phyloP scores from a whole-genome alignment of 73 alveolate species.

The Loxodes magnus region DNA sequence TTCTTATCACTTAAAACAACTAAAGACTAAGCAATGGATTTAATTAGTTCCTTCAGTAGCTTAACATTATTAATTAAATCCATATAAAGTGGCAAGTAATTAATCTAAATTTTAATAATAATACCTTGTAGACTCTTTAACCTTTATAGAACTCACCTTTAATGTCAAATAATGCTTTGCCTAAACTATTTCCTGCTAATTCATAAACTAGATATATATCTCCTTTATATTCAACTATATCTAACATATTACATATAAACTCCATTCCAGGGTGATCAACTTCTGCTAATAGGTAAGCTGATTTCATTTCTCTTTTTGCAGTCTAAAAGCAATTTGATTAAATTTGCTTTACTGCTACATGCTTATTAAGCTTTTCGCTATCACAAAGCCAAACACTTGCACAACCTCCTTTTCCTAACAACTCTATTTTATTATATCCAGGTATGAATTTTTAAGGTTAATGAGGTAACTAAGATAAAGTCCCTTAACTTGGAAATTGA shows the following conservation, averaged over 20 bases:
- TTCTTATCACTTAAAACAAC: conserved; percentile 19
- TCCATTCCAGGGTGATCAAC: conserved; percentile 22
- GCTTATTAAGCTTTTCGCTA: conserved; percentile 14
- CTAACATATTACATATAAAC: conserved; percentile 19
- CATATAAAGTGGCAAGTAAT: conserved; percentile 25
- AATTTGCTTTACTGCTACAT: conserved; percentile 54
- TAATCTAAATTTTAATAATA: too few relatives aligned
- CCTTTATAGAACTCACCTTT: conserved; percentile 66
- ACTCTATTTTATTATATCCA: conserved; percentile 31
- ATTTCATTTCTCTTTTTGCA: conserved; percentile 48
- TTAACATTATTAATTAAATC: conserved; percentile 10
- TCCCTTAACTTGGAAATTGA: too few relatives aligned
- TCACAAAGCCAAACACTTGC: conserved; percentile 64
- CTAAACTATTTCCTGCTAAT: conserved; percentile 33
- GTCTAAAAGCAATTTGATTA: conserved; percentile 31
- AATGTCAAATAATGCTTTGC: conserved; percentile 45
- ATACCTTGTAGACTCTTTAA: conserved; percentile 54
- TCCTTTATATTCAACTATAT: conserved; percentile 28
- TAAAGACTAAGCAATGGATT: conserved; percentile 27
- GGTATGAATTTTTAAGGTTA: too few relatives aligned
- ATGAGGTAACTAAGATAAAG: too few relatives aligned
- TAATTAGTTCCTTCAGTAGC: conserved; percentile 16
- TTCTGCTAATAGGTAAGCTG: conserved; percentile 32
- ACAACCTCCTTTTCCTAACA: conserved; percentile 69
- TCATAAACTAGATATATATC: conserved; percentile 49